A percentile compares a stretch with the other conserved stretches of the same genome.
Conservation (phyloP, 192 early-diverging fungal species). For the Thamnidium elegans region DNA sequence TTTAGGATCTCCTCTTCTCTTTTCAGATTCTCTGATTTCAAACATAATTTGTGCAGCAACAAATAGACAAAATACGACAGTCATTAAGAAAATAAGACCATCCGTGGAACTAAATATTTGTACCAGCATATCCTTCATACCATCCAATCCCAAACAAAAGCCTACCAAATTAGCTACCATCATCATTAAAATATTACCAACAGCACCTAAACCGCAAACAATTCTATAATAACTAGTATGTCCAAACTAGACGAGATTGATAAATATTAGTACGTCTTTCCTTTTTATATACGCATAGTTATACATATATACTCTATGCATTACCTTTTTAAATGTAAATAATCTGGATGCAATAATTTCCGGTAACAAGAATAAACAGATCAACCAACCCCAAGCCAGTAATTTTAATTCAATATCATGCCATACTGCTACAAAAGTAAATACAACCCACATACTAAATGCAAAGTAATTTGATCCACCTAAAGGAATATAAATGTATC, state of each 20-base stretch:
- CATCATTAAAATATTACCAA: constrained; percentile 85
- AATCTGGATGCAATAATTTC: constrained; percentile 64
- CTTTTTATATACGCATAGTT: not conserved
- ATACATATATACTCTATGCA: not conserved
- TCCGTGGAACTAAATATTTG: constrained; percentile 50
- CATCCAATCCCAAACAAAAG: constrained; percentile 85
- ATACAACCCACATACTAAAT: constrained; percentile 80
- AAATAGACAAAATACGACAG: constrained; percentile 53
- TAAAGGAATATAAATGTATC: constrained; percentile 86
- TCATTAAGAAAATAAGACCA: constrained; percentile 40
- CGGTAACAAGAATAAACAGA: constrained; percentile 81
- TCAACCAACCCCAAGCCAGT: constrained; percentile 89
- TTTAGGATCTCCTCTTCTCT: constrained; percentile 45
- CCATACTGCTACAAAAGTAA: constrained; percentile 97
- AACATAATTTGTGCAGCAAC: constrained; percentile 72
- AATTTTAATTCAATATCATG: constrained; percentile 85
- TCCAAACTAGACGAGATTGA: constrained; percentile 43
- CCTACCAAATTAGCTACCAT: constrained; percentile 93
- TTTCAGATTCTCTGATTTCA: constrained; percentile 74
- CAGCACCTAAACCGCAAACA: constrained; percentile 74
- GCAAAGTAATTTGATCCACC: constrained; percentile 68
- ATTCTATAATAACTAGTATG: constrained; percentile 60
- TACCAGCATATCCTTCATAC: constrained; percentile 69
- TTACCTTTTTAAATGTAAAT: constrained; percentile 51
- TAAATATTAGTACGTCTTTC: not conserved